Percentiles rank a stretch among this genome's conserved stretches.
These are phyloP conservation scores for Fusarium napiforme DNA, from an alignment of 2,329 filamentous ascomycete genomes.

Conservation along the genomic window DNA sequence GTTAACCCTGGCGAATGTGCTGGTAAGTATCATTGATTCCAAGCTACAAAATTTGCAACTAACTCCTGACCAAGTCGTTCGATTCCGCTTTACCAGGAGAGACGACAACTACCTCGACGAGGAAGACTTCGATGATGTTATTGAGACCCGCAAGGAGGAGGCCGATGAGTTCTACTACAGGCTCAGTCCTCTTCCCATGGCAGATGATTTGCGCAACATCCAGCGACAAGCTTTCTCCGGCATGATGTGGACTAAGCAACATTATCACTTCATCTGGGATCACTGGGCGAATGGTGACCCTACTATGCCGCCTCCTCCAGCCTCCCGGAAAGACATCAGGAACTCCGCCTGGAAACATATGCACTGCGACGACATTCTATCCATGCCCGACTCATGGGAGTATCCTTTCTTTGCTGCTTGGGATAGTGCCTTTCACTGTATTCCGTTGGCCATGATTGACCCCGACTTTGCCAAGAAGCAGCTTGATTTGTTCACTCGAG, in stretches of 20 bases:
- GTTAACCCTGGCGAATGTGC: constrained; percentile 92
- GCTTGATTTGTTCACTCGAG: constrained; percentile 91
- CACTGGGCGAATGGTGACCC: constrained; percentile 98
- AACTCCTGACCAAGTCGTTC: constrained; percentile 70
- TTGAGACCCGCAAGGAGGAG: constrained; percentile 87
- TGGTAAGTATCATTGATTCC: constrained; percentile 63
- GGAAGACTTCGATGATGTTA: constrained; percentile 89
- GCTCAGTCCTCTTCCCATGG: constrained; percentile 92
- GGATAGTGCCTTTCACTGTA: constrained; percentile 97
- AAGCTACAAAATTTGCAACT: constrained; percentile 45
- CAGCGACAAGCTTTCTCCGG: constrained; percentile 94
- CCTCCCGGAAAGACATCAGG: constrained; percentile 80
- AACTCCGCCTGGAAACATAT: constrained; percentile 95
- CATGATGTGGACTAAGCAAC: constrained; percentile 99
- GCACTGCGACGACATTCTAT: constrained; percentile 92
- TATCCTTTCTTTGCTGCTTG: constrained; percentile 98
- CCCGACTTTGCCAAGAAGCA: constrained; percentile 99
- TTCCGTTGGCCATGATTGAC: constrained; percentile 95
- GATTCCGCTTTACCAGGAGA: constrained; percentile 85
- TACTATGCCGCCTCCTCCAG: constrained; percentile 84
- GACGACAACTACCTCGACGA: constrained; percentile 86
- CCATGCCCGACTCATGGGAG: constrained; percentile 99
- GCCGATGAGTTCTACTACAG: constrained; percentile 96
- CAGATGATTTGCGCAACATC: constrained; percentile 92
- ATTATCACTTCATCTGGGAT: constrained; percentile 97